Evolutionary conservation across 164 flowering plant genomes (phyloP).

Genomic region (Dillenia turbinata): DNA sequence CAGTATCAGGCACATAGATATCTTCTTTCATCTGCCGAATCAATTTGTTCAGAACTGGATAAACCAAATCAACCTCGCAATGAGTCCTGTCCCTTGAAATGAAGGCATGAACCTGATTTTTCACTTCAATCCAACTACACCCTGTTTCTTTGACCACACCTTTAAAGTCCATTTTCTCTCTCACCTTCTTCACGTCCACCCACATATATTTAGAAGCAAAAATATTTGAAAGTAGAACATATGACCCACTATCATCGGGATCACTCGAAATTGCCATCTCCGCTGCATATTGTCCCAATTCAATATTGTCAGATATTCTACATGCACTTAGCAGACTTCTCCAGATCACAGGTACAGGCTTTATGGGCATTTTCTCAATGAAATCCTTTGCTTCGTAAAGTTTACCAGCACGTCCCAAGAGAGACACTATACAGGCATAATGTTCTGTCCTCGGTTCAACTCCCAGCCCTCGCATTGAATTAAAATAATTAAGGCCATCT

Average conservation of each 20-base stretch:
- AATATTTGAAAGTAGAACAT: conserved; percentile 39
- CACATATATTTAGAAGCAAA: conserved; percentile 42
- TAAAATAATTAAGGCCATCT: conserved; percentile 40
- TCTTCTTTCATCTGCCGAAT: conserved; percentile 25
- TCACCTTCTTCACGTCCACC: conserved; percentile 37
- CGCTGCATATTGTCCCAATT: conserved; percentile 38
- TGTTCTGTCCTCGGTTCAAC: conserved; percentile 68
- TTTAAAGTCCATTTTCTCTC: conserved; percentile 36
- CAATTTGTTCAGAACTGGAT: conserved; percentile 22
- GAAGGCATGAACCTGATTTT: conserved; percentile 27
- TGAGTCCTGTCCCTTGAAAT: conserved; percentile 27
- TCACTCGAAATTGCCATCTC: conserved; percentile 44
- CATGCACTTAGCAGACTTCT: conserved; percentile 47
- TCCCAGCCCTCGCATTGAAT: conserved; percentile 36
- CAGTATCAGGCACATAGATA: conserved; percentile 22
- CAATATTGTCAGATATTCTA: conserved; percentile 25
- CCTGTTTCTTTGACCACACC: conserved; percentile 46
- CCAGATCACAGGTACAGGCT: conserved; percentile 63
- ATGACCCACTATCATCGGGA: conserved; percentile 41
- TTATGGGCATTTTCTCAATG: conserved; percentile 55
- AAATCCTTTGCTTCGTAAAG: conserved; percentile 51
- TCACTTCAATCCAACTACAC: conserved; percentile 43
- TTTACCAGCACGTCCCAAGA: conserved; percentile 61
- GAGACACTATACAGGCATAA: conserved; percentile 62
- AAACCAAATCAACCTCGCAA: conserved; percentile 14